These are phyloP conservation scores for Calamus simplicifolius DNA, from an alignment of 176 grass and related monocot genomes.

Conservation along the genomic window DNA sequence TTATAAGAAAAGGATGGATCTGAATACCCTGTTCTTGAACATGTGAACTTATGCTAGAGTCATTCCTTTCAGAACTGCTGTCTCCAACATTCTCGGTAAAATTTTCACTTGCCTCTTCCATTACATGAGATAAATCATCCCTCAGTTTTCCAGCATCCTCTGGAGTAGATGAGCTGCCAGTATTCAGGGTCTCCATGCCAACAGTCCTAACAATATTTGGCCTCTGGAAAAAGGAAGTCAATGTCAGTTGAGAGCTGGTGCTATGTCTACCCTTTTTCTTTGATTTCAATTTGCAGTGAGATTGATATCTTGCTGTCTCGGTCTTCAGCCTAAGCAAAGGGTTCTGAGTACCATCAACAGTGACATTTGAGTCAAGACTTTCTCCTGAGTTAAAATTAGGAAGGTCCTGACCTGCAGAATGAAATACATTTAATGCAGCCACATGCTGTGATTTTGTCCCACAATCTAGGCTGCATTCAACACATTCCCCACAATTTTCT, in stretches of 20 bases:
- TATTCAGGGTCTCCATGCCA: constrained; percentile 17
- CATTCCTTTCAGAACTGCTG: constrained; percentile 12
- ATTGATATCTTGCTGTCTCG: constrained; percentile 28
- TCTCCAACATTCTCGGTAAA: background rate
- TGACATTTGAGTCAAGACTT: constrained; percentile 23
- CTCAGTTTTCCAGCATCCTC: constrained; percentile 5
- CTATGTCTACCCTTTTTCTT: constrained; percentile 50
- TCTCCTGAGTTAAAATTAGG: constrained; percentile 19
- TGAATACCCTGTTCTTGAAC: constrained; percentile 26
- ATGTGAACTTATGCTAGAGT: constrained; percentile 22
- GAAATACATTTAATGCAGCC: constrained; percentile 10
- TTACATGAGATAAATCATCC: constrained; percentile 1
- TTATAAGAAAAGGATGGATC: constrained; percentile 18
- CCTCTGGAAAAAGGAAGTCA: constrained; percentile 79
- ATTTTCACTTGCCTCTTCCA: background rate
- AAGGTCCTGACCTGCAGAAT: constrained; percentile 24
- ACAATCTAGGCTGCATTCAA: constrained; percentile 26
- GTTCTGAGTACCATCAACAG: constrained; percentile 4
- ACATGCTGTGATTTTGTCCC: constrained; percentile 20
- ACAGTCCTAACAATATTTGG: constrained; percentile 20
- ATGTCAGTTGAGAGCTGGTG: constrained; percentile 70
- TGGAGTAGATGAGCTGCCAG: constrained; percentile 21
- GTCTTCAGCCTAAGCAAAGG: background rate
- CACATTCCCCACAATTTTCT: constrained; percentile 26
- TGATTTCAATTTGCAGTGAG: constrained; percentile 21